Conservation (phyloP, 2,329 filamentous ascomycete species). For the Polytolypa hystricis region DNA sequence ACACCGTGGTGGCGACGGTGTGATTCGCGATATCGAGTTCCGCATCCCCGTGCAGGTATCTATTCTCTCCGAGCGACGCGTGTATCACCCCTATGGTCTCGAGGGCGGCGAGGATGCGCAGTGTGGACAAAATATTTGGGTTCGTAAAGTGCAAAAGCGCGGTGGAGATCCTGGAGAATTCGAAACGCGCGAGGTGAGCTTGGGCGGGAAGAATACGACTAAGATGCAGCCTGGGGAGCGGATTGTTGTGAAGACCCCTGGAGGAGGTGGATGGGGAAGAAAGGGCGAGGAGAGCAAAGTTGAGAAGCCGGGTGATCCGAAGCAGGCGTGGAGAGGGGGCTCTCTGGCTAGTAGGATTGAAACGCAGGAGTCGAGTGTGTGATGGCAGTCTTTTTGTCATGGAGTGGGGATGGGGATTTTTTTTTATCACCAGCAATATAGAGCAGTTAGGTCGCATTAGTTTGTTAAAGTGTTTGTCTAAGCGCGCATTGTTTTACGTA, state of each 20-base stretch:
- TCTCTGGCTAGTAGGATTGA: conserved; percentile 40
- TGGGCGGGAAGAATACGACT: conserved; percentile 23
- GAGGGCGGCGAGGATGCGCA: conserved; percentile 65
- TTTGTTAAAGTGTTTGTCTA: no score
- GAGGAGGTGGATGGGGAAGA: conserved; percentile 35
- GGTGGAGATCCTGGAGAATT: conserved; percentile 11
- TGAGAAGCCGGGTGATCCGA: conserved; percentile 45
- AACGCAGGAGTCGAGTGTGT: conserved; percentile 41
- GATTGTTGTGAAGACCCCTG: conserved; percentile 28
- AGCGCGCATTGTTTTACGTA: no score
- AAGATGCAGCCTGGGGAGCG: conserved; percentile 27
- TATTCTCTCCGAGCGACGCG: conserved; percentile 62
- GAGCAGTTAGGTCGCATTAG: no score
- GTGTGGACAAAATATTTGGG: conserved; percentile 76
- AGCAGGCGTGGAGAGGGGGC: conserved; percentile 48
- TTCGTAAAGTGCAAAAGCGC: conserved; percentile 51
- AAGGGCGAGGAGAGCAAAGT: conserved; percentile 40
- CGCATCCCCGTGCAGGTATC: conserved; percentile 64
- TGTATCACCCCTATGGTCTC: conserved; percentile 67
- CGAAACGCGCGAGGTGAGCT: conserved; percentile 17
- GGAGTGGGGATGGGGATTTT: conserved; percentile 1
- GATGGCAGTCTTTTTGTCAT: no score
- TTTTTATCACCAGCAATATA: conserved; percentile 1
- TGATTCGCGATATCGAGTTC: conserved; percentile 71
- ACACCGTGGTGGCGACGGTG: conserved; percentile 63